A percentile compares a stretch with the other conserved stretches of the same genome.
Evolutionary conservation across 208 protist genomes (phyloP).

Genomic region (Leishmania lainsoni): DNA sequence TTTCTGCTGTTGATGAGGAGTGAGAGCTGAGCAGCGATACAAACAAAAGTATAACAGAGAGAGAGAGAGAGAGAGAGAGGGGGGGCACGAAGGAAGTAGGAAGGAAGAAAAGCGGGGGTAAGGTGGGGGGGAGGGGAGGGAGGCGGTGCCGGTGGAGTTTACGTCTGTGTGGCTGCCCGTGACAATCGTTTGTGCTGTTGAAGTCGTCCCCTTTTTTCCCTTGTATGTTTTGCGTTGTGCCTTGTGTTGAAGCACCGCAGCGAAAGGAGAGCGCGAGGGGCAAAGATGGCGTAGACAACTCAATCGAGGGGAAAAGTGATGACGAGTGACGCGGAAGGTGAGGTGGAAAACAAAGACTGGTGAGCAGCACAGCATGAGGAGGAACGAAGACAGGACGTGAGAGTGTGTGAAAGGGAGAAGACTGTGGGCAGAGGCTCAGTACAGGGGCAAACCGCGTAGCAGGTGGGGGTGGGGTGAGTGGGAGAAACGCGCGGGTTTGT

Average conservation of each 20-base stretch:
- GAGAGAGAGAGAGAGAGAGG: not conserved
- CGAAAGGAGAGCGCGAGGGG: not conserved
- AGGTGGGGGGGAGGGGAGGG: too few species aligned
- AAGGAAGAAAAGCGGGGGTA: conserved; percentile 5
- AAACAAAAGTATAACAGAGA: not conserved
- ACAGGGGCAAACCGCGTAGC: not conserved
- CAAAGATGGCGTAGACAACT: not conserved
- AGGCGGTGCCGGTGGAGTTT: not conserved
- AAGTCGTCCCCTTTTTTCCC: not conserved
- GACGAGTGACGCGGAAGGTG: not conserved
- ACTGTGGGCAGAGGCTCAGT: not conserved
- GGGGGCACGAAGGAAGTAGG: not conserved
- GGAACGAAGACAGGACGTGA: not conserved
- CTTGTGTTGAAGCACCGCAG: not conserved
- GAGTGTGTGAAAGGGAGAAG: not conserved
- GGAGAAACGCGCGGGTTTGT: not conserved
- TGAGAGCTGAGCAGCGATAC: not conserved
- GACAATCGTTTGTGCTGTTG: too few species aligned
- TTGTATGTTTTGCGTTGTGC: not conserved
- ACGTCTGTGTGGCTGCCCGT: too few species aligned
- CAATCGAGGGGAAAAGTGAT: not conserved
- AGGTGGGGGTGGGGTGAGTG: not conserved
- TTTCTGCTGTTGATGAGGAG: not conserved
- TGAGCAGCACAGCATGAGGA: not conserved
- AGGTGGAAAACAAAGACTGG: not conserved